Conservation (phyloP, 352 stramenopile genomes). For the Elongisporangium senticosum region DNA sequence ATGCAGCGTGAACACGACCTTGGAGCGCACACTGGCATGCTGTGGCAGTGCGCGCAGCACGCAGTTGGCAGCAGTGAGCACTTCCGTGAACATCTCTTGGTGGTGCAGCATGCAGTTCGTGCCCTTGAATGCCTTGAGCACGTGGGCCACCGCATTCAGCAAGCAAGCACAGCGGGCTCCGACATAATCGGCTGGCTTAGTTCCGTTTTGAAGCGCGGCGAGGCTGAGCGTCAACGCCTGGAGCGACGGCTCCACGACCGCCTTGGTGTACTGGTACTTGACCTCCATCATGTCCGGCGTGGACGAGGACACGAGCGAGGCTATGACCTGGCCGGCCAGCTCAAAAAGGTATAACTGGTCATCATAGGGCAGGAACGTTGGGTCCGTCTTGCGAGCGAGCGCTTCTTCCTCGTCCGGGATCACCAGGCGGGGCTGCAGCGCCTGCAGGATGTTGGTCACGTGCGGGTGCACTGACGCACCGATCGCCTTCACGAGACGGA, state of each 20-base stretch:
- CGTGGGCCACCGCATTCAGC: conserved; percentile 74
- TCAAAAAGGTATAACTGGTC: conserved; percentile 87
- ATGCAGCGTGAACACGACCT: conserved; percentile 79
- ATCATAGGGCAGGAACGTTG: conserved; percentile 55
- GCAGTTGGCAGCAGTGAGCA: conserved; percentile 53
- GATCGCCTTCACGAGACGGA: conserved; percentile 78
- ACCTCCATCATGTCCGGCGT: conserved; percentile 37
- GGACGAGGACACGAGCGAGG: conserved; percentile 31
- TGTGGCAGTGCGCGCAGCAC: conserved; percentile 49
- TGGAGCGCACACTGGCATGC: conserved; percentile 55
- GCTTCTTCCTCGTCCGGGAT: conserved; percentile 38
- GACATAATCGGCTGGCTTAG: conserved; percentile 31
- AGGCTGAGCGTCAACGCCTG: conserved; percentile 56
- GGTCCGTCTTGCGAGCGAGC: conserved; percentile 27
- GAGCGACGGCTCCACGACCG: conserved; percentile 66
- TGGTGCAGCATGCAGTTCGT: conserved; percentile 68
- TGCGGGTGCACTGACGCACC: conserved; percentile 65
- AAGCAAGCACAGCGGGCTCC: conserved; percentile 49
- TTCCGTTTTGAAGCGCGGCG: conserved; percentile 17
- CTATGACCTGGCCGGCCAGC: conserved; percentile 77
- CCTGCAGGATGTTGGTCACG: conserved; percentile 61
- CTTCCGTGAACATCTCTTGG: conserved; percentile 69
- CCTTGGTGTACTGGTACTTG: conserved; percentile 74
- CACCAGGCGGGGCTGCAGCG: conserved; percentile 58
- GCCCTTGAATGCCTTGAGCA: conserved; percentile 79